Evolutionary conservation across 805 yeast genomes (phyloP).

Genomic region (Saturnispora mendoncae): DNA sequence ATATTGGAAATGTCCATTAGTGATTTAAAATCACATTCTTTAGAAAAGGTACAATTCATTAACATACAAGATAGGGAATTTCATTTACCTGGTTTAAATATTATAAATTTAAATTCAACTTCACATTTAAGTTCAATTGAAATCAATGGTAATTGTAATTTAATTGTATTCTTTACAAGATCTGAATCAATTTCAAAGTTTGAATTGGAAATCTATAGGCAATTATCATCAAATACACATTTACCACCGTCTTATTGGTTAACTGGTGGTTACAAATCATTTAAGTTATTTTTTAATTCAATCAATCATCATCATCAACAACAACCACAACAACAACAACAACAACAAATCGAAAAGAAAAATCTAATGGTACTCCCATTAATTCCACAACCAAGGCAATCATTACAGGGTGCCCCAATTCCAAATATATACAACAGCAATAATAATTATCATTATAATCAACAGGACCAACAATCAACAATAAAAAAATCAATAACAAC

Average conservation of each 20-base stretch:
- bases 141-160: constrained; percentile 1
- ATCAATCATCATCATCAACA: no score
- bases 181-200: constrained; percentile 1
- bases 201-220: constrained; percentile 6
- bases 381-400: constrained; percentile 1
- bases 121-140: background rate
- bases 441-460: no score
- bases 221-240: background rate
- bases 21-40: background rate
- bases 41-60: constrained; percentile 7
- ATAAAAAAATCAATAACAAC: background rate
- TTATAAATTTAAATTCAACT: constrained; percentile 7
- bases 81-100: constrained; percentile 1
- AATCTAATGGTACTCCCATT: background rate
- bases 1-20: background rate
- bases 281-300: constrained; percentile 1
- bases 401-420: no score
- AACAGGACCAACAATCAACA: background rate
- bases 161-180: constrained; percentile 11
- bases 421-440: background rate
- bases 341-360: constrained; percentile 7
- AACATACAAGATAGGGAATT: constrained; percentile 6
- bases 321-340: constrained; percentile 11
- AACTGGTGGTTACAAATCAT: constrained; percentile 31
- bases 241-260: constrained; percentile 17